Base-by-base conservation (phyloP, 495 filamentous ascomycete genomes). In the Annulohypoxylon maeteangense region DNA sequence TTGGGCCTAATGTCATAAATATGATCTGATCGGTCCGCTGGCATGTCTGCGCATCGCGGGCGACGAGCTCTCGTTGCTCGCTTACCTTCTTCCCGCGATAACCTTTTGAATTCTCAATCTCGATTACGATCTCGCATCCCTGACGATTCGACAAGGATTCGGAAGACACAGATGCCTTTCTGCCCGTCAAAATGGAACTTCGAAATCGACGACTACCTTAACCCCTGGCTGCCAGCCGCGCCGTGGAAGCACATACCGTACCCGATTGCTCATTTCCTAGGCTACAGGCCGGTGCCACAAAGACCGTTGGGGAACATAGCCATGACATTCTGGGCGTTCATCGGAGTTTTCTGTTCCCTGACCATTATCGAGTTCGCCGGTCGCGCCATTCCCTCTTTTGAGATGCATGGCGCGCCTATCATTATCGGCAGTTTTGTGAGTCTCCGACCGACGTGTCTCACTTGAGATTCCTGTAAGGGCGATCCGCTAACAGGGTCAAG, bases 151-250 rank as follows among this genome's bases (percentile, higher is more conserved):
- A 29, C 50, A 31, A 50, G 32, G 14, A 40, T 23, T n/a, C 14
- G 23, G 14, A 57, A 44, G 22, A 66, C 48, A 25, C 42, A 48
- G 61, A 73, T 73, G 70, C 61, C 65, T 51, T 32, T 60, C 48
- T 48, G 68, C n/a, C 65, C 62, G 50, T 61, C 65, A 11, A 53
- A 74, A 56, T 81, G 80, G 78, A 74, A 92, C 73, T 83, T 93
- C 77, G 87, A 92, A 74, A 85, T 93, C 48, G 91, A 93, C 79
- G 76, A 74, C 8, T 85, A 86, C 70, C 67, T 93, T 11, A 91
- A 92, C 74, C 88, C 83, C 0, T 78, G 88, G 64, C 57, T 93
- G 40, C 89, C 89, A 1, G 68, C 80, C 0, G 81, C 83, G n/a
- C 72, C 80, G 32, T 76, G 88, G 38, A 78, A 81, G 10, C 65